Conservation (phyloP, 495 filamentous ascomycete genomes). For the Penicillium mononematosum region DNA sequence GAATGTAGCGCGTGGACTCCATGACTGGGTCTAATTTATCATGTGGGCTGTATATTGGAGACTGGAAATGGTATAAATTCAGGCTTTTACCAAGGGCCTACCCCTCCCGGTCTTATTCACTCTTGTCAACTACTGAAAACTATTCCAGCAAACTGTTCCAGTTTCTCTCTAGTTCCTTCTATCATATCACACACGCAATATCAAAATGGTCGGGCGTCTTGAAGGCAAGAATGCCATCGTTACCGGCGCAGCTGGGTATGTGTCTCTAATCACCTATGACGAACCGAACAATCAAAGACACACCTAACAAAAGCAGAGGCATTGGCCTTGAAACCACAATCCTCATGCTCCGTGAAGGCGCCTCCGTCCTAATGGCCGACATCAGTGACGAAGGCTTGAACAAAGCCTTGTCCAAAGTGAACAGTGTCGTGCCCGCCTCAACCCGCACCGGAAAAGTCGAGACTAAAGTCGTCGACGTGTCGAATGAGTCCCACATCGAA, state of each 20-base stretch:
- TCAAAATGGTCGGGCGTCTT: conserved; percentile 11
- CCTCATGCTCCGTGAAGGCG: conserved; percentile 86
- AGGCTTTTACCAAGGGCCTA: neutral
- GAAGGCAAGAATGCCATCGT: conserved; percentile 13
- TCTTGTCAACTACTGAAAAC: neutral
- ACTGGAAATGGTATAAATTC: neutral
- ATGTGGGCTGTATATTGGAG: neutral
- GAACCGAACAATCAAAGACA: neutral
- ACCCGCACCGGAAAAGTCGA: conserved; percentile 50
- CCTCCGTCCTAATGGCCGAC: conserved; percentile 80
- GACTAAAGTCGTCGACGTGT: conserved; percentile 56
- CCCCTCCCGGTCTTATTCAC: neutral
- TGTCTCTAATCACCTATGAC: neutral
- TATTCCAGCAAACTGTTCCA: neutral
- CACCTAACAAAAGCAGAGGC: conserved; percentile 63
- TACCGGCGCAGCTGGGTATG: conserved; percentile 11
- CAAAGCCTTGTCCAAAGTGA: conserved; percentile 63
- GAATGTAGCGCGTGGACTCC: neutral
- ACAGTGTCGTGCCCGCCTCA: conserved; percentile 62
- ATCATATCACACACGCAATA: neutral
- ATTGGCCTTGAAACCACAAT: conserved; percentile 93
- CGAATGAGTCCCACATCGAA: conserved; percentile 71
- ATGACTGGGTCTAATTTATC: neutral
- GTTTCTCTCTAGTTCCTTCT: neutral
- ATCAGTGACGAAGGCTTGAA: conserved; percentile 71